phyloP scores from a whole-genome alignment of 2,329 filamentous ascomycete species.

The Trichoderma guizhouense region DNA sequence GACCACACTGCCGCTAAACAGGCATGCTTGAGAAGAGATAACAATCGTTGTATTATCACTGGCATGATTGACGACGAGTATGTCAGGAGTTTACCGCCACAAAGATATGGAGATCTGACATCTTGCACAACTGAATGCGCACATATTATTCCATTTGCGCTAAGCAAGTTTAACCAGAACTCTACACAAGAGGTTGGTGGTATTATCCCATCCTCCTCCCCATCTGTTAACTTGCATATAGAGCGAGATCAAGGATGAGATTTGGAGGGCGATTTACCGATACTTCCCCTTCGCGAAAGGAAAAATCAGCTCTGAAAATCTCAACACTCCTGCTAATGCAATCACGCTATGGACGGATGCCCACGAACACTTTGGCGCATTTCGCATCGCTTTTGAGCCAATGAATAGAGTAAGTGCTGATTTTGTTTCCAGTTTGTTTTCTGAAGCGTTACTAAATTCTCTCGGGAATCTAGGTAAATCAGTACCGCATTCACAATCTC shows the following conservation, averaged over 20 bases:
- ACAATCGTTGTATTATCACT: neutral
- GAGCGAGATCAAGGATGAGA: neutral
- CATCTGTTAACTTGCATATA: neutral
- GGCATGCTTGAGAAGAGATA: neutral
- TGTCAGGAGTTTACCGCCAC: neutral
- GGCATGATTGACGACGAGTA: neutral
- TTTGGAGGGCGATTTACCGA: neutral
- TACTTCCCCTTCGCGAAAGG: neutral
- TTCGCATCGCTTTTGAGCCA: too few relatives aligned
- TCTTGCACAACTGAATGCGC: neutral
- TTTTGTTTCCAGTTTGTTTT: too few relatives aligned
- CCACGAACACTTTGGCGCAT: too few relatives aligned
- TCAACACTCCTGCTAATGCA: neutral
- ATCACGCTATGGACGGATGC: too few relatives aligned
- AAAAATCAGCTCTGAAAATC: neutral
- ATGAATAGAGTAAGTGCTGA: too few relatives aligned
- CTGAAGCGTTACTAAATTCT: too few relatives aligned
- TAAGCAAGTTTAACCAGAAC: neutral
- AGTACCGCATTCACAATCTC: too few relatives aligned
- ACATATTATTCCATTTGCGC: neutral
- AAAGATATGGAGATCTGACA: neutral
- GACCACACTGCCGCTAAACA: neutral
- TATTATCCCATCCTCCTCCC: neutral
- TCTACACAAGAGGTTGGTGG: neutral
- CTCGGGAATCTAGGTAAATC: too few relatives aligned